These are phyloP conservation scores for Hordeum marinum DNA, from an alignment of 176 grass and related monocot genomes.

Conservation along the genomic window DNA sequence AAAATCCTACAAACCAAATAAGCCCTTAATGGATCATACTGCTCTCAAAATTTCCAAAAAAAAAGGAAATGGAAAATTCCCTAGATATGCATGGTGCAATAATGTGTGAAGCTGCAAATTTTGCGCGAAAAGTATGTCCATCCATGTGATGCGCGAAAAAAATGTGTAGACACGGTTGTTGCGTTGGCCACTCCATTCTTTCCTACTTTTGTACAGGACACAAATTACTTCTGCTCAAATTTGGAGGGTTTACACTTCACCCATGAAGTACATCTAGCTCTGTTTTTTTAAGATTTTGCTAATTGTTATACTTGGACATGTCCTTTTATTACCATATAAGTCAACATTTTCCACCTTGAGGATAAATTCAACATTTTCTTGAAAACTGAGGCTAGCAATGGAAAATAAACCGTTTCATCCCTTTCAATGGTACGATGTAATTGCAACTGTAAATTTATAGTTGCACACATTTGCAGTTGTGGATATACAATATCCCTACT, in stretches of 20 bases:
- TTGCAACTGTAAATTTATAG: not conserved
- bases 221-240: not conserved
- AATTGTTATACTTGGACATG: not conserved
- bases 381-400: not conserved
- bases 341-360: not conserved
- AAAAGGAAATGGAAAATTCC: too few species aligned
- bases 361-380: not conserved
- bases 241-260: not conserved
- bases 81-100: not conserved
- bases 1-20: not conserved
- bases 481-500: not conserved
- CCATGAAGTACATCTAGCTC: not conserved
- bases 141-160: not conserved
- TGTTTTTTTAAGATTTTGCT: not conserved
- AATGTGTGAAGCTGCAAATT: not conserved
- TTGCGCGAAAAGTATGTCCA: not conserved
- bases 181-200: not conserved
- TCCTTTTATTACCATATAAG: not conserved
- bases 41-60: not conserved
- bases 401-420: not conserved
- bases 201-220: not conserved
- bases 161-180: not conserved
- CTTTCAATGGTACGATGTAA: not conserved
- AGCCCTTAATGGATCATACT: not conserved
- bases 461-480: not conserved